These are phyloP conservation scores for Hypoxylon rubiginosum DNA, from an alignment of 2,329 filamentous ascomycete genomes.

Conservation along the genomic window DNA sequence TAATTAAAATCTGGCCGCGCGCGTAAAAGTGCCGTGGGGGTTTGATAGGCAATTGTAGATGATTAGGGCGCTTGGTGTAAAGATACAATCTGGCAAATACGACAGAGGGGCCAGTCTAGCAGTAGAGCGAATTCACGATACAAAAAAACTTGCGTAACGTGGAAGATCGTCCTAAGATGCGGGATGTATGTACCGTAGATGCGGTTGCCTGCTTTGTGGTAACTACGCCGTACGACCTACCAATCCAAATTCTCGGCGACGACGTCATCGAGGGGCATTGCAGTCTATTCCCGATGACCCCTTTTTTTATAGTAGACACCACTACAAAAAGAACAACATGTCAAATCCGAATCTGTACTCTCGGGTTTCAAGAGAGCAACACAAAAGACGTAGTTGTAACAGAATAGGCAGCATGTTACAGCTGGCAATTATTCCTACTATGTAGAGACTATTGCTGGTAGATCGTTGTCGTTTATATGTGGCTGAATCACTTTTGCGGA, in stretches of 20 bases:
- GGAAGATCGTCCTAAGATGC: background rate
- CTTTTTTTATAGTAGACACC: background rate
- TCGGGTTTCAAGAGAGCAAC: background rate
- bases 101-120: background rate
- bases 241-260: slow-evolving; percentile 23
- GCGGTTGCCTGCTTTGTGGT: slow-evolving; percentile 26
- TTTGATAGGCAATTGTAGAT: slow-evolving; percentile 13
- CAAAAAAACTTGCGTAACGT: background rate
- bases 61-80: slow-evolving; percentile 11
- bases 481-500: background rate
- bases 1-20: slow-evolving; percentile 36
- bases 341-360: background rate
- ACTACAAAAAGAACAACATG: background rate
- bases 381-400: background rate
- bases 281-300: background rate
- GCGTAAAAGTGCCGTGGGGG: slow-evolving; percentile 28
- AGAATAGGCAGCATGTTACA: background rate
- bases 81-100: background rate
- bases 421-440: background rate
- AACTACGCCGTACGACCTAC: slow-evolving; percentile 31
- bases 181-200: background rate
- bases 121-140: no score
- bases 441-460: background rate
- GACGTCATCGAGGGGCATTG: slow-evolving; percentile 39
- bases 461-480: background rate